These are phyloP conservation scores for Diaporthe citrichinensis DNA, from an alignment of 2,329 filamentous ascomycete genomes.

Conservation along the genomic window DNA sequence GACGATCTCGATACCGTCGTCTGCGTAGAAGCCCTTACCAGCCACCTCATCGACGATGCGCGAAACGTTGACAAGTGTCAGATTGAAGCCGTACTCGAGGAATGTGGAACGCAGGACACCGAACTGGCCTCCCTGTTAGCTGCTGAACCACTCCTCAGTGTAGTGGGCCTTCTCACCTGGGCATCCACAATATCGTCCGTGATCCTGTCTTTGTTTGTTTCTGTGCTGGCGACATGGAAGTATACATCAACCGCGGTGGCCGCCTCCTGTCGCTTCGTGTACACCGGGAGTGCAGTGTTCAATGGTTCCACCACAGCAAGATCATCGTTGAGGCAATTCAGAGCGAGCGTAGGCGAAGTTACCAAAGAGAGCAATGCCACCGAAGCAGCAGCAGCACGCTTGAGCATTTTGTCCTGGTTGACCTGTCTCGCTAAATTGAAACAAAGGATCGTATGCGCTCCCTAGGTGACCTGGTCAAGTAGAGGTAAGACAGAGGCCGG, in stretches of 20 bases:
- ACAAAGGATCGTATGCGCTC: background rate
- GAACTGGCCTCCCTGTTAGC: background rate
- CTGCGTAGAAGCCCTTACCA: slow-evolving; percentile 22
- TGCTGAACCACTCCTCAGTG: too few relatives aligned
- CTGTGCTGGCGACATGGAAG: slow-evolving; percentile 33
- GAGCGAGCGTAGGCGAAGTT: background rate
- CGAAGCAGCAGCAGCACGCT: background rate
- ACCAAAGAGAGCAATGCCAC: background rate
- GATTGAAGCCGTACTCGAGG: background rate
- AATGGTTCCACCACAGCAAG: slow-evolving; percentile 7
- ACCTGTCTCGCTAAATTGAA: background rate
- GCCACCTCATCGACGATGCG: slow-evolving; percentile 27
- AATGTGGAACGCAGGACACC: slow-evolving; percentile 10
- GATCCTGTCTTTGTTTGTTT: slow-evolving; percentile 19
- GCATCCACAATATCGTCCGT: slow-evolving; percentile 20
- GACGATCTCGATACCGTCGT: background rate
- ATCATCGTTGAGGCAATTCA: slow-evolving; percentile 19
- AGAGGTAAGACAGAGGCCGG: background rate
- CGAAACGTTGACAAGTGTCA: slow-evolving; percentile 9
- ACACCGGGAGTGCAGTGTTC: background rate
- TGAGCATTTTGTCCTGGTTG: background rate
- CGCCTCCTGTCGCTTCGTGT: slow-evolving; percentile 6
- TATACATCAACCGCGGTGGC: slow-evolving; percentile 28
- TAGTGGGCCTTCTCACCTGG: background rate
- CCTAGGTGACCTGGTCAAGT: background rate